phyloP scores from a whole-genome alignment of 2,329 filamentous ascomycete species.

The Ophiostoma perfectum region DNA sequence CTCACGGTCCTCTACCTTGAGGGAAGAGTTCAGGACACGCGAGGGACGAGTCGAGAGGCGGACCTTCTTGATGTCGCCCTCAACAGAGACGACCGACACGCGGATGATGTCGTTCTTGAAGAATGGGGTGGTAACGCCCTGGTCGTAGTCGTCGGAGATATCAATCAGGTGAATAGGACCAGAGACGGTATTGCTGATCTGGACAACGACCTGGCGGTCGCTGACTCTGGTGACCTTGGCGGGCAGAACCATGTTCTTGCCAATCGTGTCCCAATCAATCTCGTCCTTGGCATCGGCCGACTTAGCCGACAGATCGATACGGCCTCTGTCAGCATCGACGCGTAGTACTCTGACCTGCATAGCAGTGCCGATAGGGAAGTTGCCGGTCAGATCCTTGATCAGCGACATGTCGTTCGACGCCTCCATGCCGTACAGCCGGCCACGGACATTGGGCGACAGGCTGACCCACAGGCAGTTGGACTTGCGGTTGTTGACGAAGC shows the following conservation, averaged over 20 bases:
- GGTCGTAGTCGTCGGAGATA: slow-evolving; percentile 76
- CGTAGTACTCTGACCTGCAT: slow-evolving; percentile 71
- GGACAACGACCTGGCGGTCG: slow-evolving; percentile 77
- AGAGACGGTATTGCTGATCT: slow-evolving; percentile 73
- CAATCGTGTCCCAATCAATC: slow-evolving; percentile 65
- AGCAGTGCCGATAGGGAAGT: slow-evolving; percentile 88
- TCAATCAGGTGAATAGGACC: slow-evolving; percentile 79
- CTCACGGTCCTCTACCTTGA: slow-evolving; percentile 75
- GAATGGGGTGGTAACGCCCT: slow-evolving; percentile 68
- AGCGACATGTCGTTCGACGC: slow-evolving; percentile 80
- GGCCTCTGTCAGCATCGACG: slow-evolving; percentile 66
- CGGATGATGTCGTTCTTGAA: slow-evolving; percentile 82
- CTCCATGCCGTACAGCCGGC: slow-evolving; percentile 75
- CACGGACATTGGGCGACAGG: slow-evolving; percentile 79
- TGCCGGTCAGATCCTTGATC: slow-evolving; percentile 66
- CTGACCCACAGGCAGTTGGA: slow-evolving; percentile 84
- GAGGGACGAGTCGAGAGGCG: slow-evolving; percentile 79
- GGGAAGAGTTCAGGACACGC: slow-evolving; percentile 77
- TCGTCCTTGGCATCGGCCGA: slow-evolving; percentile 50
- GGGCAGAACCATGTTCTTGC: slow-evolving; percentile 73
- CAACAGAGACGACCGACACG: slow-evolving; percentile 76
- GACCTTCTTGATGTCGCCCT: slow-evolving; percentile 77
- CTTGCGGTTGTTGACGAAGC: slow-evolving; percentile 85
- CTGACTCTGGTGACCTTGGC: slow-evolving; percentile 80
- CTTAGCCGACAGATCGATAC: slow-evolving; percentile 76